Evolutionary conservation across 2,329 filamentous ascomycete genomes (phyloP).

Genomic region (Colletotrichum sp.): DNA sequence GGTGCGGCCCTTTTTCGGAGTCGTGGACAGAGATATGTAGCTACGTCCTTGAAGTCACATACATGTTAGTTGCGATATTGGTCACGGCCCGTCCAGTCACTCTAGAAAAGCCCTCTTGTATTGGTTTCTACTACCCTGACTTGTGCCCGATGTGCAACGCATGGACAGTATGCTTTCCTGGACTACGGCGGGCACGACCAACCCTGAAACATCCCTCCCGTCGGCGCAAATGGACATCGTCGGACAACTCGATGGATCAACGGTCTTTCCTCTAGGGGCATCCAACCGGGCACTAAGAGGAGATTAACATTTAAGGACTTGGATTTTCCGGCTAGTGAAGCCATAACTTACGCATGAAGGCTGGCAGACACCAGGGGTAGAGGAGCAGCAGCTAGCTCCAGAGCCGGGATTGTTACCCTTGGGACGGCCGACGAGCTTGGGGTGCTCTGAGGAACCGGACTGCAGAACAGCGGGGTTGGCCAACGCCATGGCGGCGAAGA

Average conservation of each 20-base stretch:
- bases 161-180: accelerated
- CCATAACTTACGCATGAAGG: neutral
- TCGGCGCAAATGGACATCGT: too few relatives aligned
- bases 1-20: too few relatives aligned
- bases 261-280: neutral
- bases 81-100: too few relatives aligned
- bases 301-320: accelerated
- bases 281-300: neutral
- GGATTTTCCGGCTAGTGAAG: too few relatives aligned
- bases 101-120: too few relatives aligned
- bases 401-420: neutral
- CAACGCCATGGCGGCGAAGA: neutral
- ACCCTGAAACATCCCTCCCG: accelerated
- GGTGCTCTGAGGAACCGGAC: neutral
- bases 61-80: too few relatives aligned
- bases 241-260: too few relatives aligned
- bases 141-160: too few relatives aligned
- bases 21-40: too few relatives aligned
- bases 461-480: neutral
- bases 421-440: neutral
- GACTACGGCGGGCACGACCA: too few relatives aligned
- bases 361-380: neutral
- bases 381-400: neutral
- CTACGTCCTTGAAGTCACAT: too few relatives aligned
- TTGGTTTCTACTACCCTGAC: too few relatives aligned